phyloP scores from a whole-genome alignment of 345 rosid genomes.

The Citrus australasica region DNA sequence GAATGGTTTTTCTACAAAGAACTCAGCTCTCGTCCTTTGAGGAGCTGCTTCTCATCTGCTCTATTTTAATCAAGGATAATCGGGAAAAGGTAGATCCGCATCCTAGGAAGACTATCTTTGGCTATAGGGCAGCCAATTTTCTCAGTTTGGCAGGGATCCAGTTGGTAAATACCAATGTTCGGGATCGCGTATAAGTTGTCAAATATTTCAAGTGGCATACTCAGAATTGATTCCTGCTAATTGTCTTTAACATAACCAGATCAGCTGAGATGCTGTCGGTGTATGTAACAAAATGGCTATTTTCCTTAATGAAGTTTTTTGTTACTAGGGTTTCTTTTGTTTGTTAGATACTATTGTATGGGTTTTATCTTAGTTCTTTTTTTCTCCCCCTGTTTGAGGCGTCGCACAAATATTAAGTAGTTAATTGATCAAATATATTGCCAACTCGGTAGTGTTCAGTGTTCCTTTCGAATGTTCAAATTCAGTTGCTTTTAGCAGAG shows the following conservation, averaged over 20 bases:
- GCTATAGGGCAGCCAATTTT: neutral
- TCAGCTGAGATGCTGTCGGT: neutral
- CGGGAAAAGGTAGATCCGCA: constrained; percentile 18
- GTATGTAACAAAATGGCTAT: neutral
- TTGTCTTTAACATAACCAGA: neutral
- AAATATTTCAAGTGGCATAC: neutral
- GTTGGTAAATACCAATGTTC: neutral
- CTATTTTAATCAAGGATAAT: neutral
- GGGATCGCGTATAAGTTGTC: neutral
- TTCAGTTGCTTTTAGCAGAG: no score
- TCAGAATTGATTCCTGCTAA: neutral
- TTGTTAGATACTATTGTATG: neutral
- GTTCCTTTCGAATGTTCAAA: no score
- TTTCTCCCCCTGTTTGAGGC: no score
- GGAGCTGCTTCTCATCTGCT: constrained; percentile 2
- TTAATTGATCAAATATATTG: no score
- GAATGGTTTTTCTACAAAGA: constrained; percentile 7
- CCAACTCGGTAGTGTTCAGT: no score
- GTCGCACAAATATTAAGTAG: no score
- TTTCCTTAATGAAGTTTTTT: neutral
- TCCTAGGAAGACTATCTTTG: neutral
- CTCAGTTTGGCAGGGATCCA: neutral
- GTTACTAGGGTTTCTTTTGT: neutral
- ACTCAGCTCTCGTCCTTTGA: neutral
- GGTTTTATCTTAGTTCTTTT: neutral